phyloP scores from a whole-genome alignment of 2,329 filamentous ascomycete genomes.

The Mycosphaerella arachidis region DNA sequence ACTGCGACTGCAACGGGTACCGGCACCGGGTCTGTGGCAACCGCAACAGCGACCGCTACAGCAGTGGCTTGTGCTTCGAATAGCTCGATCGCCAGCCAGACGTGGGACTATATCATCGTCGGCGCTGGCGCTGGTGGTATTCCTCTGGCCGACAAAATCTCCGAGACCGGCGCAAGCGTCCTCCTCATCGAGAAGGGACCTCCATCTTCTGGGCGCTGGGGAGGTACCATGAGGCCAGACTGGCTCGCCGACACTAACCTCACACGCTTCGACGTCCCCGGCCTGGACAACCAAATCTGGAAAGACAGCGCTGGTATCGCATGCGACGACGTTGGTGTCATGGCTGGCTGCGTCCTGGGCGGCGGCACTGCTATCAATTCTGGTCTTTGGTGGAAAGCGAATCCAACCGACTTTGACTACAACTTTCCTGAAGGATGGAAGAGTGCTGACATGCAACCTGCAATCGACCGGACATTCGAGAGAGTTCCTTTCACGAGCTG shows the following conservation, averaged over 20 bases:
- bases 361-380: conserved; percentile 65
- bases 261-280: conserved; percentile 67
- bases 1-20: conserved; percentile 14
- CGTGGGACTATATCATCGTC: conserved; percentile 61
- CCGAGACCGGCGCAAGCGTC: conserved; percentile 60
- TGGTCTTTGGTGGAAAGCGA: conserved; percentile 64
- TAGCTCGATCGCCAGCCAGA: conserved; percentile 36
- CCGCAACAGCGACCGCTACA: conserved; percentile 22
- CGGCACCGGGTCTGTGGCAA: conserved; percentile 5
- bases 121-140: conserved; percentile 61
- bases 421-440: conserved; percentile 72
- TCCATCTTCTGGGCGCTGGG: conserved; percentile 60
- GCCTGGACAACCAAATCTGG: conserved; percentile 68
- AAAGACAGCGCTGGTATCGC: conserved; percentile 58
- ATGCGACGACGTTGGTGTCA: conserved; percentile 66
- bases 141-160: conserved; percentile 56
- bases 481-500: conserved; percentile 66
- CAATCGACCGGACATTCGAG: conserved; percentile 59
- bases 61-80: conserved; percentile 25
- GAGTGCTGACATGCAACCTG: conserved; percentile 55
- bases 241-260: conserved; percentile 61
- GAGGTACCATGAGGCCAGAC: conserved; percentile 55
- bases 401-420: conserved; percentile 63
- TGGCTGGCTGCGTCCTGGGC: conserved; percentile 67
- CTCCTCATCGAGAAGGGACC: conserved; percentile 51